Evolutionary conservation across 1,284 basidiomycete species (phyloP).

Genomic region (Naganishia liquefaciens): DNA sequence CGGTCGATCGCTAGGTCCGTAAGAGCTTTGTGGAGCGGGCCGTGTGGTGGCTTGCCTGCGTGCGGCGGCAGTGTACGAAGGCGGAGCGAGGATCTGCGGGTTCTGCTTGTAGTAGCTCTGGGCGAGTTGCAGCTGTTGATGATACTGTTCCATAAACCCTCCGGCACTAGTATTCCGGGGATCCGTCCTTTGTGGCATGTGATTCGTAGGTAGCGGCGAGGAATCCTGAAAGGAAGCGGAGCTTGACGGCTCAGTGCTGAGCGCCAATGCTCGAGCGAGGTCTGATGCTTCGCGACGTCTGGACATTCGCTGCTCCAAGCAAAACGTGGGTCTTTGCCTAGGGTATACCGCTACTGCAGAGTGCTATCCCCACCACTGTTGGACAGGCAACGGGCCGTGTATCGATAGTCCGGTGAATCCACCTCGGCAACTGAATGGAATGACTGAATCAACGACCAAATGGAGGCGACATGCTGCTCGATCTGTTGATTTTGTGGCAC

Average conservation of each 20-base stretch:
- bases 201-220: constrained; percentile 18
- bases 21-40: not conserved
- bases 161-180: constrained; percentile 2
- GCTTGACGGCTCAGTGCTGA: constrained; percentile 22
- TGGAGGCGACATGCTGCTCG: no score
- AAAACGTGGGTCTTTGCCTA: constrained; percentile 1
- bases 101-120: constrained; percentile 27
- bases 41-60: not conserved
- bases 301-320: constrained; percentile 20
- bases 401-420: no score
- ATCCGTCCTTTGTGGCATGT: constrained; percentile 5
- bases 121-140: constrained; percentile 26
- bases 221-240: constrained; percentile 13
- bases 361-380: no score
- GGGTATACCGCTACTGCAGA: not conserved
- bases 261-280: constrained; percentile 27
- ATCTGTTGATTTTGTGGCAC: not conserved
- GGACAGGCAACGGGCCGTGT: no score
- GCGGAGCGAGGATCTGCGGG: constrained; percentile 12
- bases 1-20: constrained; percentile 2
- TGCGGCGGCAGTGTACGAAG: constrained; percentile 6
- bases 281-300: constrained; percentile 25
- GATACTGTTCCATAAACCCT: constrained; percentile 27
- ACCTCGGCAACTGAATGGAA: no score
- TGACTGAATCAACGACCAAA: no score